phyloP scores from a whole-genome alignment of 139 green algal species.

The Chlorella sp. region DNA sequence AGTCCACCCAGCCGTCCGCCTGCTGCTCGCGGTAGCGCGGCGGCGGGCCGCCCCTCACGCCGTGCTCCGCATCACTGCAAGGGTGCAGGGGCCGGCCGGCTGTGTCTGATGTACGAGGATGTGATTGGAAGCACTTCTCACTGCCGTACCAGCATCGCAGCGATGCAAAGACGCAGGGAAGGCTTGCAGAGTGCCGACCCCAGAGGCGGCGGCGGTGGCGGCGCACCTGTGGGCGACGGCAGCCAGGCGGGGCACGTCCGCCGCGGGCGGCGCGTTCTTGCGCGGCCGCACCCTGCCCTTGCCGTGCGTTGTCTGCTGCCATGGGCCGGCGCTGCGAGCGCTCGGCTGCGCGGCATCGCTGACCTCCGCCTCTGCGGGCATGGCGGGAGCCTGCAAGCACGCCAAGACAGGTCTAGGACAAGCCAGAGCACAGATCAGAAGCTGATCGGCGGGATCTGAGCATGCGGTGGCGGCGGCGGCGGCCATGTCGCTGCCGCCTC shows the following conservation, averaged over 20 bases:
- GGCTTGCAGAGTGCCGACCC: background rate
- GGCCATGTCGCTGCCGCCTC: too few relatives aligned
- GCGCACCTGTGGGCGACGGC: constrained; percentile 14
- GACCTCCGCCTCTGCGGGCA: background rate
- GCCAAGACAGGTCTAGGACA: background rate
- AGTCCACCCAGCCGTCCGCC: constrained; percentile 28
- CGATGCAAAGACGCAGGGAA: background rate
- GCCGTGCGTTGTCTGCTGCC: constrained; percentile 19
- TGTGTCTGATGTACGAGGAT: too few relatives aligned
- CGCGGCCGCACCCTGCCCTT: constrained; percentile 35
- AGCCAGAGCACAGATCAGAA: too few relatives aligned
- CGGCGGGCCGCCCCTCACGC: constrained; percentile 33
- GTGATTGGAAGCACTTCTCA: too few relatives aligned
- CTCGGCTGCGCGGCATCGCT: background rate
- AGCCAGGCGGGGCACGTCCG: constrained; percentile 19
- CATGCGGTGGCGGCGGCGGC: too few relatives aligned
- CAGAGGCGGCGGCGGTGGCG: background rate
- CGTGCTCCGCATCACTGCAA: constrained; percentile 50
- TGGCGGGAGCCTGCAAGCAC: too few relatives aligned
- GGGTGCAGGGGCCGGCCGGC: background rate
- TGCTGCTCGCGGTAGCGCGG: constrained; percentile 24
- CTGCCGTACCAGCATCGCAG: background rate
- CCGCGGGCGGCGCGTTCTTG: background rate
- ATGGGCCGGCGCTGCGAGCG: background rate
- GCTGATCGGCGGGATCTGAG: background rate